A percentile compares a stretch with the other conserved stretches of the same genome.
Conservation (phyloP, 2,329 filamentous ascomycete species). For the Fusarium sp. region DNA sequence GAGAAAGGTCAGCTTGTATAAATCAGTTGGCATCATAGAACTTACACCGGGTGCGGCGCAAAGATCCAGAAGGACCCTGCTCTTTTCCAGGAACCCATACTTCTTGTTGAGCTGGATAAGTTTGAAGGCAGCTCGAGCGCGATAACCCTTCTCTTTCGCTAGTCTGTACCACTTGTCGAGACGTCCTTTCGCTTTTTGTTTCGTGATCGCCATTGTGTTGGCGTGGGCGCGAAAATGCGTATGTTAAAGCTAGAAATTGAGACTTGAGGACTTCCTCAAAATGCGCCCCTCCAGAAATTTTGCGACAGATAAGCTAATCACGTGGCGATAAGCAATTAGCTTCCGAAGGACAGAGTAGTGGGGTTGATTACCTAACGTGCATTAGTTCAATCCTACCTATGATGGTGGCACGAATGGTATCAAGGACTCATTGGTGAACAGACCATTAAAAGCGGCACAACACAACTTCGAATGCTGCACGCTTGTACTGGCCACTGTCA, state of each 20-base stretch:
- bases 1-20: constrained; percentile 43
- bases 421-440: constrained; percentile 24
- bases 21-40: background rate
- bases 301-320: constrained; percentile 49
- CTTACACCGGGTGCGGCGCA: constrained; percentile 93
- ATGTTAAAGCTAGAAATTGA: background rate
- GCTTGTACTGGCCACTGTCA: constrained; percentile 30
- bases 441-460: constrained; percentile 31
- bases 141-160: constrained; percentile 97
- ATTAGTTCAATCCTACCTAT: constrained; percentile 15
- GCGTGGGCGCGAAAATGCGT: constrained; percentile 3
- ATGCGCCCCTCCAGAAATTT: constrained; percentile 51
- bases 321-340: constrained; percentile 49
- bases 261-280: constrained; percentile 30
- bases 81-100: constrained; percentile 97
- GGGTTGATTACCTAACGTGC: constrained; percentile 37
- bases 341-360: background rate
- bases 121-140: constrained; percentile 96
- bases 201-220: constrained; percentile 83
- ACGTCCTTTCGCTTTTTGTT: constrained; percentile 98
- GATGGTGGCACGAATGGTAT: constrained; percentile 34
- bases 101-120: constrained; percentile 99
- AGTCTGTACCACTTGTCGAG: constrained; percentile 99
- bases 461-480: constrained; percentile 37
- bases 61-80: constrained; percentile 95